phyloP scores from a whole-genome alignment of 2,329 filamentous ascomycete species.

The Colletotrichum eremochloae region DNA sequence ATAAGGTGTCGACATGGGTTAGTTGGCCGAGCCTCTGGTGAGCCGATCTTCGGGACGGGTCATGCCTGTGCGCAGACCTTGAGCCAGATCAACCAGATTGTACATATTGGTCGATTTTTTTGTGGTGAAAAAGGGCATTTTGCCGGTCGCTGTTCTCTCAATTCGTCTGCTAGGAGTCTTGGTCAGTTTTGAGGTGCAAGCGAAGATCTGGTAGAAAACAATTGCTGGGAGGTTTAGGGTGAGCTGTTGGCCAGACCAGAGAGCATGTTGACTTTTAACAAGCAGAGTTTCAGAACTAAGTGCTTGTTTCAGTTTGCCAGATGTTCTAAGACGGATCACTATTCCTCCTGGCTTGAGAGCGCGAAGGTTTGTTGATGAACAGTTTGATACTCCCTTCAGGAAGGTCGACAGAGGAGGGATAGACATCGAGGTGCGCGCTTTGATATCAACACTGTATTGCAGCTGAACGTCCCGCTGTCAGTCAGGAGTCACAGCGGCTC shows the following conservation, averaged over 20 bases:
- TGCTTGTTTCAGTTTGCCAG: no score
- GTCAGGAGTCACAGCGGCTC: no score
- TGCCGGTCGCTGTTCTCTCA: background rate
- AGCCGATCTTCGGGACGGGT: background rate
- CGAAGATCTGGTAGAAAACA: background rate
- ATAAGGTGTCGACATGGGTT: background rate
- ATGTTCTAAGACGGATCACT: background rate
- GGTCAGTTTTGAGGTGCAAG: background rate
- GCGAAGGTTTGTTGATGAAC: background rate
- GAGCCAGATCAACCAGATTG: background rate
- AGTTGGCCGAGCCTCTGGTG: background rate
- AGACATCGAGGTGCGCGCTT: background rate
- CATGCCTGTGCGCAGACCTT: background rate
- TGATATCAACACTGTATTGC: background rate
- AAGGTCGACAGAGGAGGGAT: background rate
- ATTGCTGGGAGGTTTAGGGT: background rate
- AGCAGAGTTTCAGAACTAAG: background rate
- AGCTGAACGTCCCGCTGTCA: no score
- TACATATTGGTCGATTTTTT: background rate
- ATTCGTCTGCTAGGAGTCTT: background rate
- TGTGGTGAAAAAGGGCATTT: no score
- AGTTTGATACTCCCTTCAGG: background rate
- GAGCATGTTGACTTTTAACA: no score
- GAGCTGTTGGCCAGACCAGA: background rate
- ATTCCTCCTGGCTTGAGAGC: background rate